phyloP scores from a whole-genome alignment of 805 yeast species.

The Komagataella pastoris region DNA sequence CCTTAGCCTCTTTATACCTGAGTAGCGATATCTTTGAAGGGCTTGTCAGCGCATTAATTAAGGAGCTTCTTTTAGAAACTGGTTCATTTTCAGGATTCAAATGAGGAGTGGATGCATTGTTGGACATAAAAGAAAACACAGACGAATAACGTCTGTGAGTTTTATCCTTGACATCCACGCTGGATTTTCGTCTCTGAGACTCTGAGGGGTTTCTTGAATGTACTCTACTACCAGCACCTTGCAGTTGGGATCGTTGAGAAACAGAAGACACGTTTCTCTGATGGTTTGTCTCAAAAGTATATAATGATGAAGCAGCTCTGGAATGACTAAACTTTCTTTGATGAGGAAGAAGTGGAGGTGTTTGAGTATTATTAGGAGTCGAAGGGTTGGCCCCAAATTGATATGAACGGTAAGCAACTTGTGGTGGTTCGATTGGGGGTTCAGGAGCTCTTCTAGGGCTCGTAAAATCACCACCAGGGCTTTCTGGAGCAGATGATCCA shows the following conservation, averaged over 20 bases:
- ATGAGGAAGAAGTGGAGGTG: not conserved
- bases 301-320: conserved; percentile 20
- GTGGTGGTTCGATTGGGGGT: conserved; percentile 35
- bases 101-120: conserved; percentile 1
- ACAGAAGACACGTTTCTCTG: conserved; percentile 2
- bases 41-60: conserved; percentile 9
- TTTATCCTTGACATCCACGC: conserved; percentile 16
- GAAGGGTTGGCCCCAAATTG: conserved; percentile 11
- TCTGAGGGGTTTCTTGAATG: conserved; percentile 26
- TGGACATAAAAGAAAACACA: conserved; percentile 34
- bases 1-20: not conserved
- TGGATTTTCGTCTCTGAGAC: not conserved
- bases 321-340: conserved; percentile 23
- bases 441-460: conserved; percentile 68
- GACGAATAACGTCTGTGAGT: conserved; percentile 51
- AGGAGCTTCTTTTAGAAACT: conserved; percentile 11
- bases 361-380: not conserved
- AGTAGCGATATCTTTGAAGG: conserved; percentile 5
- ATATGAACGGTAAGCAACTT: conserved; percentile 4
- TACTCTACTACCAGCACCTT: not conserved
- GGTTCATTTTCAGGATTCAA: conserved; percentile 1
- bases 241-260: conserved; percentile 7
- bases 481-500: conserved; percentile 4
- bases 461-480: conserved; percentile 22
- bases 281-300: conserved; percentile 9